Evolutionary conservation across 331 rosid genomes (phyloP).

Genomic region (Rhamnella rubrinervis): DNA sequence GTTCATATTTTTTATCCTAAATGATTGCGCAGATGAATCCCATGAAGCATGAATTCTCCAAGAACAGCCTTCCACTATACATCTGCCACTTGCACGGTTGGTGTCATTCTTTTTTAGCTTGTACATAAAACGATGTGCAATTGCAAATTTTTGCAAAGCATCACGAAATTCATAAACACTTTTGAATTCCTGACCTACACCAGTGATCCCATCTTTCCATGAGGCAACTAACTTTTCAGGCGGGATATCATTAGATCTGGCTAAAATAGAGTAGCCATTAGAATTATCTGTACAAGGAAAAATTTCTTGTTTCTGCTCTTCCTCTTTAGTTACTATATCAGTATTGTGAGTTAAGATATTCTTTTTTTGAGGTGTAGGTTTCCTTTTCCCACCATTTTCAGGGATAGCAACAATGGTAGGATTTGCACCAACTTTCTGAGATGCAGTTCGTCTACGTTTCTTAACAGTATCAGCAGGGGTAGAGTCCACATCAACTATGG

Average conservation of each 20-base stretch:
- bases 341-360: constrained; percentile 6
- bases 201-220: constrained; percentile 49
- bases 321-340: constrained; percentile 12
- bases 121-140: constrained; percentile 52
- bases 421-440: constrained; percentile 36
- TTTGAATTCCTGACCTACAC: constrained; percentile 55
- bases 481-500: constrained; percentile 30
- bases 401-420: constrained; percentile 24
- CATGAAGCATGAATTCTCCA: constrained; percentile 59
- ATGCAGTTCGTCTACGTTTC: constrained; percentile 52
- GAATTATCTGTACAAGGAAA: constrained; percentile 17
- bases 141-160: constrained; percentile 53
- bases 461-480: constrained; percentile 63
- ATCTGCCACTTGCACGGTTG: constrained; percentile 51
- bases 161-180: constrained; percentile 51
- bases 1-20: constrained; percentile 45
- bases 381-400: constrained; percentile 27
- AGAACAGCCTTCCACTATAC: constrained; percentile 46
- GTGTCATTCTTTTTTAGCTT: constrained; percentile 51
- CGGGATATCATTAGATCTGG: constrained; percentile 30
- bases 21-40: constrained; percentile 41
- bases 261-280: constrained; percentile 1
- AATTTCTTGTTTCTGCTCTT: constrained; percentile 13
- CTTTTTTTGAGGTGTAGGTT: constrained; percentile 23
- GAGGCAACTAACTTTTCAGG: constrained; percentile 36